Percentiles rank a stretch among this genome's conserved stretches.
phyloP scores from a whole-genome alignment of 2,329 filamentous ascomycete genomes.

The Reticulascus tulasneorum region DNA sequence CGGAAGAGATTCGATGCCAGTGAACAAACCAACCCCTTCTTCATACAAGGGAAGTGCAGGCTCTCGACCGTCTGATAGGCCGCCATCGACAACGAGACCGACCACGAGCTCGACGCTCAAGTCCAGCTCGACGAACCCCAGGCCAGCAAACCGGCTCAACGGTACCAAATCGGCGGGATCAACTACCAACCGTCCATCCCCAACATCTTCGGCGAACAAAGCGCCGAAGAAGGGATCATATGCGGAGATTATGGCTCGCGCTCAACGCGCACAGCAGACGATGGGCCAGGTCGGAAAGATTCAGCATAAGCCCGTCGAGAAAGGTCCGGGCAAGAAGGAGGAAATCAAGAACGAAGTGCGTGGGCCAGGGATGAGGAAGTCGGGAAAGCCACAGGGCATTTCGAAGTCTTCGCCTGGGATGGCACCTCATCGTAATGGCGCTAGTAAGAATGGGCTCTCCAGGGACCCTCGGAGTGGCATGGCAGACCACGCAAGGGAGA shows the following conservation, averaged over 20 bases:
- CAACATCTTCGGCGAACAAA: conserved; percentile 36
- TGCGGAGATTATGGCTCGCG: conserved; percentile 69
- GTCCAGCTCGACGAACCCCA: conserved; percentile 5
- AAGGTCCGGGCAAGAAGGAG: conserved; percentile 53
- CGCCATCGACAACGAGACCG: conserved; percentile 7
- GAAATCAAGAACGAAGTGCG: conserved; percentile 40
- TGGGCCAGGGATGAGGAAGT: no score
- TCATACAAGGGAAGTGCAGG: conserved; percentile 13
- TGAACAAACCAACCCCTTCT: background rate
- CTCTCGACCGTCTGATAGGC: conserved; percentile 7
- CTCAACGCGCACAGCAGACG: conserved; percentile 59
- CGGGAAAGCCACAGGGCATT: conserved; percentile 6
- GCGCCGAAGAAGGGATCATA: conserved; percentile 70
- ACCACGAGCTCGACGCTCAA: conserved; percentile 4
- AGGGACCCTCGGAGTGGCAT: conserved; percentile 18
- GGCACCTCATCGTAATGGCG: conserved; percentile 2
- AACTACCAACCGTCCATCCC: conserved; percentile 30
- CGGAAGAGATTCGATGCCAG: conserved; percentile 6
- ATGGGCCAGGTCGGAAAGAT: conserved; percentile 66
- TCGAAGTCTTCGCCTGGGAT: conserved; percentile 2
- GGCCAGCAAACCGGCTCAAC: conserved; percentile 7
- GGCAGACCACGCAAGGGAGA: conserved; percentile 17
- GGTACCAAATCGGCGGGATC: conserved; percentile 1
- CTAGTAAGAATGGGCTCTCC: conserved; percentile 14
- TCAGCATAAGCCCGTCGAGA: conserved; percentile 70